Percentiles rank a stretch among this genome's conserved stretches.
These are phyloP conservation scores for Oenanthe sinensis DNA, from an alignment of 129 eudicot species.

Conservation along the genomic window DNA sequence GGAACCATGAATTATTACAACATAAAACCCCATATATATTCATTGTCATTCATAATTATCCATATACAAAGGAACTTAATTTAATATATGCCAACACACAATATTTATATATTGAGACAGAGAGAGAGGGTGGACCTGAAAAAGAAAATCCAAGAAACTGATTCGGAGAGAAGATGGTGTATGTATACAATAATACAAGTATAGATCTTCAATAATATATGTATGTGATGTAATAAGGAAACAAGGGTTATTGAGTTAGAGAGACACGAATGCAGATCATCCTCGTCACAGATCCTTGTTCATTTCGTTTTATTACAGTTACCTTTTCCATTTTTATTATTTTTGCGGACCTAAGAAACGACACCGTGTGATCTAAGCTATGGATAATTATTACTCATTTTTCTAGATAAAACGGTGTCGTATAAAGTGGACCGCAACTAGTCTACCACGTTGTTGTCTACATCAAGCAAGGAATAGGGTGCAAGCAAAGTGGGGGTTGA, in stretches of 20 bases:
- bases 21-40: background rate
- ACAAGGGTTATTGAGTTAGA: background rate
- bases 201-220: background rate
- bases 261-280: background rate
- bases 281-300: background rate
- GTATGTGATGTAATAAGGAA: background rate
- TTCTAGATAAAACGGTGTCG: background rate
- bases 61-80: background rate
- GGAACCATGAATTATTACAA: background rate
- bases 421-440: background rate
- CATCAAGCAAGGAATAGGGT: conserved; percentile 1
- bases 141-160: background rate
- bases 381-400: background rate
- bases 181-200: background rate
- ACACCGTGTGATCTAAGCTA: background rate
- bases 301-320: conserved; percentile 1
- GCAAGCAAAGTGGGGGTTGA: conserved; percentile 7
- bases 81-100: background rate
- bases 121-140: conserved; percentile 5
- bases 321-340: background rate
- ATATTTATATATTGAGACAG: background rate
- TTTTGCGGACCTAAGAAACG: background rate
- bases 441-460: background rate
- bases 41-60: background rate
- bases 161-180: background rate